phyloP scores from a whole-genome alignment of 2,329 filamentous ascomycete genomes.

The Penicillium sp. region DNA sequence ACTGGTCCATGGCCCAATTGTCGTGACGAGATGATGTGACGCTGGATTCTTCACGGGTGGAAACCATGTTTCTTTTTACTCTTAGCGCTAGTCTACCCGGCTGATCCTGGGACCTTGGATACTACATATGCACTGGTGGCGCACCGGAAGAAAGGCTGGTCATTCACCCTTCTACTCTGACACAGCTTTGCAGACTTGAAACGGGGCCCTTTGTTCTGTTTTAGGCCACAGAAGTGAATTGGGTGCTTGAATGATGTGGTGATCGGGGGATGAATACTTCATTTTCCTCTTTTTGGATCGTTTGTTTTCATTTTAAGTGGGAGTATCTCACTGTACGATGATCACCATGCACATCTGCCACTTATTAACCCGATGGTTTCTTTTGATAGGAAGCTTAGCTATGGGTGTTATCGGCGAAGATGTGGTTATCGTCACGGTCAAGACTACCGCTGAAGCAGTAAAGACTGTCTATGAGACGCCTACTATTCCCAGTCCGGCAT shows the following conservation, averaged over 20 bases:
- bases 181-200: not conserved
- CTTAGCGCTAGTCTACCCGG: not conserved
- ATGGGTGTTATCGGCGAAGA: not conserved
- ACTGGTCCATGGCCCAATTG: not conserved
- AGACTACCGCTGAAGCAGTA: conserved; percentile 12
- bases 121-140: not conserved
- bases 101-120: not conserved
- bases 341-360: not conserved
- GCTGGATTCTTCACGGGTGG: not conserved
- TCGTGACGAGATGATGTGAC: not conserved
- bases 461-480: conserved; percentile 21
- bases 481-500: conserved; percentile 30
- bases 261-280: not conserved
- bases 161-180: not conserved
- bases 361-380: not conserved
- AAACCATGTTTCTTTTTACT: conserved; percentile 3
- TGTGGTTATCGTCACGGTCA: conserved; percentile 3
- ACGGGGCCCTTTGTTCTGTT: not conserved
- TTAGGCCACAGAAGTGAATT: not conserved
- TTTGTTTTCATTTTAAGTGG: not conserved
- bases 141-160: not conserved
- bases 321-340: not conserved
- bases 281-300: not conserved
- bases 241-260: not conserved
- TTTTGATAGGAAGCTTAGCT: not conserved